Conservation (phyloP, 257 asterid genomes). For the Gentiana macrophylla region DNA sequence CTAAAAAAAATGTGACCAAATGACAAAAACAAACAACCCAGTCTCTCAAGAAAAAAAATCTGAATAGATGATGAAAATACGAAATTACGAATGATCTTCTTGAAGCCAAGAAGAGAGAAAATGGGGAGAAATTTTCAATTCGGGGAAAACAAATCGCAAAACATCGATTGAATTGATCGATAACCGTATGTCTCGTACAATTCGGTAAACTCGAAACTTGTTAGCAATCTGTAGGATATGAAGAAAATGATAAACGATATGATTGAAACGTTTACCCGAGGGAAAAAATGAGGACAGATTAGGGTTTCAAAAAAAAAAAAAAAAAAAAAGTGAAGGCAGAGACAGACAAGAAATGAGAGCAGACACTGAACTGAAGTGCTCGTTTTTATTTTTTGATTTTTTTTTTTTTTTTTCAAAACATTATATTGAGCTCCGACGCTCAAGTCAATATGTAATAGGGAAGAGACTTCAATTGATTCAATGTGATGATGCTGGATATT, state of each 20-base stretch:
- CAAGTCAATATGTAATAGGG: too few species aligned
- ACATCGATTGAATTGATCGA: conserved; percentile 5
- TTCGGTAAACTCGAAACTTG: not conserved
- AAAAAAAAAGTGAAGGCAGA: not conserved
- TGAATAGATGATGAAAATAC: too few species aligned
- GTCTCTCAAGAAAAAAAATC: not conserved
- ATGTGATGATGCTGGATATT: too few species aligned
- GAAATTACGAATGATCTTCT: conserved; percentile 10
- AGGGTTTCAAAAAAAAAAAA: conserved; percentile 32
- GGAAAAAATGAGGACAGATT: conserved; percentile 13
- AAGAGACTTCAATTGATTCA: too few species aligned
- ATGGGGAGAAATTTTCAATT: not conserved
- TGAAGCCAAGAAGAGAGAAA: not conserved
- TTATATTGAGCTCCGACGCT: too few species aligned
- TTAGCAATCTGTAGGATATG: not conserved
- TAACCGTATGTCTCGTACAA: not conserved
- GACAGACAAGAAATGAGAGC: too few species aligned
- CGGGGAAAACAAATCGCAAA: not conserved
- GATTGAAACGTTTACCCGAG: not conserved
- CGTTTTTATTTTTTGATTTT: too few species aligned
- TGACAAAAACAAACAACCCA: too few species aligned
- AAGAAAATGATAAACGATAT: not conserved
- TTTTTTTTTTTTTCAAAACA: too few species aligned
- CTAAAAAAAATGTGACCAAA: not conserved
- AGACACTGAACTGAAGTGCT: too few species aligned